A percentile compares a stretch with the other conserved stretches of the same genome.
These are phyloP conservation scores for Pichia ethanolica DNA, from an alignment of 805 yeast genomes.

Conservation along the genomic window DNA sequence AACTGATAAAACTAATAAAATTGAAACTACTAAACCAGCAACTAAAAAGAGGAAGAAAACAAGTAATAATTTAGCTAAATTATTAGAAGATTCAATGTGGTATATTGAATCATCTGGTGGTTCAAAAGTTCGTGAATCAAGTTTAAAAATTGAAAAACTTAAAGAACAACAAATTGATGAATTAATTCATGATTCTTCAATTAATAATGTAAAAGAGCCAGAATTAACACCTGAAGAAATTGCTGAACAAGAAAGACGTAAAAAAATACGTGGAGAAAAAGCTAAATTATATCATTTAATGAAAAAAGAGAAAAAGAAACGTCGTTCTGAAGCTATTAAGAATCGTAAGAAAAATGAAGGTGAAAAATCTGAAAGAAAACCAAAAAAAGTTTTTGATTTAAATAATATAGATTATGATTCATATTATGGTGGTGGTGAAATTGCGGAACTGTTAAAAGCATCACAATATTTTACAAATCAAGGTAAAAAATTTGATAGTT, in stretches of 20 bases:
- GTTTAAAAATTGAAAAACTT: slow-evolving; percentile 8
- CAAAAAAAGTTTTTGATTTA: not conserved
- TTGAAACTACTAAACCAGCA: not conserved
- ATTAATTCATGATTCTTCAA: not conserved
- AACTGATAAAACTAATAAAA: too few relatives aligned
- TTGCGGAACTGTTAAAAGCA: slow-evolving; percentile 19
- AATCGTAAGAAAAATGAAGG: not conserved
- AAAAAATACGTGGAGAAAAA: slow-evolving; percentile 1
- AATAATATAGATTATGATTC: not conserved
- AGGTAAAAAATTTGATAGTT: slow-evolving; percentile 18
- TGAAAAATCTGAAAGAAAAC: not conserved
- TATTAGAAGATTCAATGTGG: slow-evolving; percentile 22
- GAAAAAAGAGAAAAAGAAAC: not conserved
- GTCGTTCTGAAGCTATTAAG: not conserved
- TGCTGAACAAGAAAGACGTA: slow-evolving; percentile 1
- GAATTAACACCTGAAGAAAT: slow-evolving; percentile 5
- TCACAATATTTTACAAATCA: slow-evolving; percentile 20
- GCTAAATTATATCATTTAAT: not conserved
- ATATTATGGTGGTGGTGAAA: slow-evolving; percentile 16
- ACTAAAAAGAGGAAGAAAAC: not conserved
- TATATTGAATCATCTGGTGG: slow-evolving; percentile 13
- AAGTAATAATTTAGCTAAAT: slow-evolving; percentile 11
- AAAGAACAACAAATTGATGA: slow-evolving; percentile 6
- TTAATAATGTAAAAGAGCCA: not conserved
- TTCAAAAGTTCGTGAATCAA: slow-evolving; percentile 3